Evolutionary conservation across 306 rosid species (phyloP).

Genomic region (Acacia confusa): DNA sequence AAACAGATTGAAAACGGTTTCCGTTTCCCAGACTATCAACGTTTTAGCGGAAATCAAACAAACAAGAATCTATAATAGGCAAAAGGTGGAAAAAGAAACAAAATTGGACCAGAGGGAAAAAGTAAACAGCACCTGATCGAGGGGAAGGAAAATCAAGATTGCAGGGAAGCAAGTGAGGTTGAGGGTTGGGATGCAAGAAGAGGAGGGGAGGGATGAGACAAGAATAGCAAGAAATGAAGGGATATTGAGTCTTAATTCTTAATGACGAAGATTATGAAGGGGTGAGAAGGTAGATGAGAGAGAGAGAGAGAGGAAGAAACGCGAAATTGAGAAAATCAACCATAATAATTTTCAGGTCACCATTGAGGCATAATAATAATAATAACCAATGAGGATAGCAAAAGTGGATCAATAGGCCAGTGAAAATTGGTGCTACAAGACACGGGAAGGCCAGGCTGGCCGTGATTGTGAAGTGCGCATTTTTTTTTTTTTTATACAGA

Average conservation of each 20-base stretch:
- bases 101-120: background rate
- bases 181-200: background rate
- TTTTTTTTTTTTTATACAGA: no score
- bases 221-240: background rate
- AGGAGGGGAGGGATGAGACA: background rate
- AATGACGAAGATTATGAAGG: slow-evolving; percentile 39
- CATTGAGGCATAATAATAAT: background rate
- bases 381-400: background rate
- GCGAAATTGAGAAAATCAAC: slow-evolving; percentile 52
- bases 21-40: background rate
- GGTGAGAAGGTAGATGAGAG: slow-evolving; percentile 29
- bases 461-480: background rate
- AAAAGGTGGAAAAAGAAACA: background rate
- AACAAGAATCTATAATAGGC: slow-evolving; percentile 8
- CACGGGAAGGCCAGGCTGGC: slow-evolving; percentile 13
- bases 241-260: slow-evolving; percentile 54
- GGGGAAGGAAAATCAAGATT: slow-evolving; percentile 2
- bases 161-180: background rate
- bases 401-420: background rate
- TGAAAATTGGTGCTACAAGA: background rate
- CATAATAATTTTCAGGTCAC: slow-evolving; percentile 30
- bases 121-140: slow-evolving; percentile 34
- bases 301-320: slow-evolving; percentile 41
- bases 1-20: background rate
- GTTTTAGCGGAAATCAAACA: background rate